A percentile compares a stretch with the other conserved stretches of the same genome.
phyloP scores from a whole-genome alignment of 805 yeast species.

The Ogataea nakhonphanomensis region DNA sequence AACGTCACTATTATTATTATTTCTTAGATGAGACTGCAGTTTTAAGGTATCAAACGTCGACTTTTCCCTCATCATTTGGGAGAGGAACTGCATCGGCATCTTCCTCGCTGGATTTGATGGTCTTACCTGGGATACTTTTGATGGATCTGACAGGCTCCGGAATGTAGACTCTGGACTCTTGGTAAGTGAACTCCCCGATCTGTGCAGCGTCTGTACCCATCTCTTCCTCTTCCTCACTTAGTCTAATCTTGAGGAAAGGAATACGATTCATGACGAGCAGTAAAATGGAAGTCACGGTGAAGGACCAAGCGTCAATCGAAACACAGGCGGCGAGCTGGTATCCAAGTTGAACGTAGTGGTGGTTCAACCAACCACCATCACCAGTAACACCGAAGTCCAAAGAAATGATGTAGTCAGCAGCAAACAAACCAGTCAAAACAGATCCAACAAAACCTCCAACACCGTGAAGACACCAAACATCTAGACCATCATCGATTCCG shows the following conservation, averaged over 20 bases:
- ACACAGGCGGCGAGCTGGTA: constrained; percentile 79
- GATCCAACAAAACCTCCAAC: constrained; percentile 89
- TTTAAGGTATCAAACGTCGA: constrained; percentile 11
- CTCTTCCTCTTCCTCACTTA: constrained; percentile 82
- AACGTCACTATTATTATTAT: background rate
- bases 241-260: constrained; percentile 79
- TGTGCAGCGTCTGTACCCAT: constrained; percentile 85
- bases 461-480: constrained; percentile 91
- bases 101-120: constrained; percentile 18
- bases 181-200: constrained; percentile 84
- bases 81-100: constrained; percentile 31
- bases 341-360: constrained; percentile 78
- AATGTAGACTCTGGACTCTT: constrained; percentile 61
- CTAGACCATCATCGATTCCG: constrained; percentile 90
- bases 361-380: constrained; percentile 86
- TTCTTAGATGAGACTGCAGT: constrained; percentile 4
- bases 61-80: constrained; percentile 29
- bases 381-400: constrained; percentile 66
- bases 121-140: constrained; percentile 28
- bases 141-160: constrained; percentile 75
- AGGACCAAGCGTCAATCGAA: constrained; percentile 73
- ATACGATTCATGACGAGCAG: constrained; percentile 64
- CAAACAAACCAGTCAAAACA: constrained; percentile 84
- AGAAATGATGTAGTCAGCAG: constrained; percentile 86
- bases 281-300: constrained; percentile 66